Evolutionary conservation across 805 yeast species (phyloP).

Genomic region (Spathaspora boniae): DNA sequence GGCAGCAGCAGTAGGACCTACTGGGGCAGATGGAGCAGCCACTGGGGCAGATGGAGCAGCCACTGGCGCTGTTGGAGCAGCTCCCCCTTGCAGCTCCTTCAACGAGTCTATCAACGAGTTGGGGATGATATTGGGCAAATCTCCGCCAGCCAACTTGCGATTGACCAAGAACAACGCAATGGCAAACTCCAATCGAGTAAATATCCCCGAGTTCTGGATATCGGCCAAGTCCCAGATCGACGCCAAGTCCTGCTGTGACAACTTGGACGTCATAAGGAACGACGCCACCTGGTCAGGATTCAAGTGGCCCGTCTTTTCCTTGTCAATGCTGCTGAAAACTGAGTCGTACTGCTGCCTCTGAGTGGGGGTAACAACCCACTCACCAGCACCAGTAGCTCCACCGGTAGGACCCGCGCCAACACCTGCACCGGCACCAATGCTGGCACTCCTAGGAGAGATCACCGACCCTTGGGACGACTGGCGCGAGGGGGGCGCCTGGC

Average conservation of each 20-base stretch:
- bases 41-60: slow-evolving; percentile 9
- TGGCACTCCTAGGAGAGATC: slow-evolving; percentile 33
- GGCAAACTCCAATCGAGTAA: slow-evolving; percentile 79
- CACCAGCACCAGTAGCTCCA: too few relatives aligned
- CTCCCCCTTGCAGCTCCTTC: too few relatives aligned
- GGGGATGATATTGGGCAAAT: slow-evolving; percentile 78
- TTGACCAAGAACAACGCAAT: slow-evolving; percentile 93
- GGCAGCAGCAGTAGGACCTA: too few relatives aligned
- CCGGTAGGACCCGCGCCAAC: too few relatives aligned
- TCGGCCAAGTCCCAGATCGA: slow-evolving; percentile 94
- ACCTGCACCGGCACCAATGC: too few relatives aligned
- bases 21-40: slow-evolving; percentile 8
- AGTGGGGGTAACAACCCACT: slow-evolving; percentile 67
- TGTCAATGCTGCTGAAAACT: slow-evolving; percentile 77
- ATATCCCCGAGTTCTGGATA: slow-evolving; percentile 77
- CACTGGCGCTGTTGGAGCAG: background rate
- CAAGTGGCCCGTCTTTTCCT: slow-evolving; percentile 54
- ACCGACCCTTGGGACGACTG: slow-evolving; percentile 30
- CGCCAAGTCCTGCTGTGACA: slow-evolving; percentile 82
- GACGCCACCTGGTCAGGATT: slow-evolving; percentile 82
- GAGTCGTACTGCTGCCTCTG: slow-evolving; percentile 76
- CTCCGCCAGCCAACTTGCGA: slow-evolving; percentile 72
- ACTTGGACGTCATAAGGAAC: slow-evolving; percentile 82
- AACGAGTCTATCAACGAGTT: slow-evolving; percentile 47
- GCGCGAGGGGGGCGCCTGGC: slow-evolving; percentile 15